Conservation (phyloP, 139 green algal species). For the Coccomyxa sp. region DNA sequence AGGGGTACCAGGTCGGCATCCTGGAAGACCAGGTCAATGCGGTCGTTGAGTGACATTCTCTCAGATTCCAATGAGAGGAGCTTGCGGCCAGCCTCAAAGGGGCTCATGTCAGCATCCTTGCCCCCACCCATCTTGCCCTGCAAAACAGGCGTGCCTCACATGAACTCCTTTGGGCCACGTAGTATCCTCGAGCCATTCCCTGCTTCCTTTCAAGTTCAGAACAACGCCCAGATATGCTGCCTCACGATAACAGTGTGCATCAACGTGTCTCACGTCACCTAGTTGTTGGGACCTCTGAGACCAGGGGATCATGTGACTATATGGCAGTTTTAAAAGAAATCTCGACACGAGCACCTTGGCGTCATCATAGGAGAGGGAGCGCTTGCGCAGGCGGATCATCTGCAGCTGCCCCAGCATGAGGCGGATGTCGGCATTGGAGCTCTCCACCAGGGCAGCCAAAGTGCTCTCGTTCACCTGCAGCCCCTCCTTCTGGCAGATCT, state of each 20-base stretch:
- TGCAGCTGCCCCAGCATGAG: conserved; percentile 92
- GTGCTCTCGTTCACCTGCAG: conserved; percentile 66
- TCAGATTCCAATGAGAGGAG: conserved; percentile 52
- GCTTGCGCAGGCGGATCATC: conserved; percentile 63
- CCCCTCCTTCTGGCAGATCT: conserved; percentile 74
- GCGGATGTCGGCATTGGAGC: conserved; percentile 82
- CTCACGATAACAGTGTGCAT: not conserved
- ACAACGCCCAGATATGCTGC: not conserved
- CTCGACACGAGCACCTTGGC: conserved; percentile 34
- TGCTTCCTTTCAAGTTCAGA: not conserved
- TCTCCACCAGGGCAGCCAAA: conserved; percentile 78
- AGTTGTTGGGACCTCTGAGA: no score
- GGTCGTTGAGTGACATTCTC: conserved; percentile 38
- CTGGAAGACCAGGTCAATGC: conserved; percentile 83
- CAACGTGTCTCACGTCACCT: no score
- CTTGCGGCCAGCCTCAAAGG: conserved; percentile 74
- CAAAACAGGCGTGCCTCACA: not conserved
- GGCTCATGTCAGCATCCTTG: conserved; percentile 87
- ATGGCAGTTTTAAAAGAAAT: no score
- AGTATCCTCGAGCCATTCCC: not conserved
- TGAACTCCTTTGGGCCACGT: not conserved
- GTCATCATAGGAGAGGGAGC: conserved; percentile 70
- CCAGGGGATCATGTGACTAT: no score
- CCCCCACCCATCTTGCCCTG: conserved; percentile 30
- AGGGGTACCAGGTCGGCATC: conserved; percentile 92